phyloP scores from a whole-genome alignment of 2,329 filamentous ascomycete species.

The Nothophoma quercina region DNA sequence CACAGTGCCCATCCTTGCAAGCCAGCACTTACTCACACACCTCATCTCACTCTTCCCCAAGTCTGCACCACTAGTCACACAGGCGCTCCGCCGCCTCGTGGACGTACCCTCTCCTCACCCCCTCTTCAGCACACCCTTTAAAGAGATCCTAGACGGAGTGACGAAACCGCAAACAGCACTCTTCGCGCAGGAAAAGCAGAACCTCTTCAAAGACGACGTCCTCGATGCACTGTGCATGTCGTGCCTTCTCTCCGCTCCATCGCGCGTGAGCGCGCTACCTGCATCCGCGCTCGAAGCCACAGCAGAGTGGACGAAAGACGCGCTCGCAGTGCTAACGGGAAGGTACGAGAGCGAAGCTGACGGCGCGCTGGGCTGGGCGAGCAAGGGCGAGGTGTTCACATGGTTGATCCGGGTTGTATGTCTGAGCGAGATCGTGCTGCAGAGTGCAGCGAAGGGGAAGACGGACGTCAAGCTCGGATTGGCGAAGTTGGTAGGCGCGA shows the following conservation, averaged over 20 bases:
- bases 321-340: conserved; percentile 55
- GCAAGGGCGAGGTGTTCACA: conserved; percentile 71
- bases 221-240: conserved; percentile 77
- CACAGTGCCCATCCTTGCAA: conserved; percentile 59
- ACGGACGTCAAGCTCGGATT: conserved; percentile 10
- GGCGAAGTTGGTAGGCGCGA: background rate
- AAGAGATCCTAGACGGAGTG: conserved; percentile 37
- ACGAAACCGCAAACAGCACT: conserved; percentile 68
- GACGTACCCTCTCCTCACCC: conserved; percentile 25
- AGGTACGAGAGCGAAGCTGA: conserved; percentile 56
- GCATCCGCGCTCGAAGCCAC: conserved; percentile 19
- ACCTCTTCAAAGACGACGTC: conserved; percentile 87
- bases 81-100: conserved; percentile 51
- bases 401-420: conserved; percentile 60
- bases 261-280: conserved; percentile 25
- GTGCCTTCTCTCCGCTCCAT: conserved; percentile 54
- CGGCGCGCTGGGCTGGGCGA: conserved; percentile 76
- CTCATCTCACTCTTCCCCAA: conserved; percentile 44
- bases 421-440: conserved; percentile 50
- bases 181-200: conserved; percentile 90
- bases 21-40: conserved; percentile 47
- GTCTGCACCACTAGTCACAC: conserved; percentile 44
- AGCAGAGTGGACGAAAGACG: conserved; percentile 59
- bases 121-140: conserved; percentile 21
- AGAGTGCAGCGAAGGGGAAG: conserved; percentile 26